Base-by-base conservation (phyloP, 768 basidiomycete species). In the Russula sp. region DNA sequence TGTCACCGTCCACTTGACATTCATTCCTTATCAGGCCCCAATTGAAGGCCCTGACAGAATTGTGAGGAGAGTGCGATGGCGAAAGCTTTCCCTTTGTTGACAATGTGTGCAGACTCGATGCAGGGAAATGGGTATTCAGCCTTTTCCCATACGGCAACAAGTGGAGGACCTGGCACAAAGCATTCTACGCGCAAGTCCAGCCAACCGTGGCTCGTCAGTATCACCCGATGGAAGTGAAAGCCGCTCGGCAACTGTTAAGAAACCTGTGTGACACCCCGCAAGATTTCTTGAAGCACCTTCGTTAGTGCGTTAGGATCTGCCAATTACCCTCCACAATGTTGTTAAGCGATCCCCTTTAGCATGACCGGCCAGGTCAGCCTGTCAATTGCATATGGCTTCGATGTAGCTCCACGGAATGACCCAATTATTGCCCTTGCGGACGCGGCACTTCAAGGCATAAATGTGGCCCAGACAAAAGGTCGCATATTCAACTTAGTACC, bases 301-400 rank as follows among this genome's bases (percentile, higher is more conserved):
- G 69, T 35, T 74, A 77, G 80, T 80, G 56, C 48, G 79, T 67
- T 18, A n/a, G 7, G 31, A 3, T 20, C 16, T 37, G n/a, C 31
- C 20, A 9, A 31, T 40, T 44, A 22, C 22, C n/a, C 32, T 31
- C 18, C 50, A 35, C 27, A 40, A 62, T 14, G 42, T n/a, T 49
- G 39, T 22, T 52, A n/a, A 52, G 16, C 10, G 18, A 31, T 47
- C 44, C 20, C 10, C 48, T 22, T 42, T 37, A 66, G 56, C 22
- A 52, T 77, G 66, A 69, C 76, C 0, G 78, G 73, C 9, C 71
- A 75, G n/a, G 68, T 76, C 34, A 69, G 77, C 20, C 67, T 82
- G 55, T 74, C 74, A 0, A 61, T 81, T 7, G 76, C 78, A 0
- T 83, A 84, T 64, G 83, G 82, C 0, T 72, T 82, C n/a, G 68